Base-by-base conservation (phyloP, 306 rosid species). In the Prunus kanzakura region DNA sequence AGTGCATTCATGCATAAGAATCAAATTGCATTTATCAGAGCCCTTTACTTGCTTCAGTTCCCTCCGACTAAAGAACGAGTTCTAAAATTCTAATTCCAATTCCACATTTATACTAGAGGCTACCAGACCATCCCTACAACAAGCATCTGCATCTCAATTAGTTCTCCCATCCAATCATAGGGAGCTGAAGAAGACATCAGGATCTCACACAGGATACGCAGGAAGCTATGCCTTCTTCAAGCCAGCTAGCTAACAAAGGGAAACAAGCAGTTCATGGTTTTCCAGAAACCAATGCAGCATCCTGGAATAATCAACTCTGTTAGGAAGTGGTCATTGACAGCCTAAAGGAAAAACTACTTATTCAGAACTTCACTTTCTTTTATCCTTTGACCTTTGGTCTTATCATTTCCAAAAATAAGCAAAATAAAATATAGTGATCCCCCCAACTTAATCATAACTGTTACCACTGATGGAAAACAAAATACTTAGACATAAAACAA, bases 241-340 rank as follows among this genome's bases (percentile, higher is more conserved):
- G 22, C 61, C 73, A 67, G 50, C 50, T 51, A 25, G 50, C 50
- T 43, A 38, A 67, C 57, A 50, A 73, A 43, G 38, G 65, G 72
- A 72, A 50, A 52, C 25, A 58, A 23, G 64, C 6, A 62, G 16
- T 66, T 58, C 56, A 29, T 23, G 38, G 70, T 50, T 74, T 67
- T 73, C 68, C 75, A 71, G 58, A 55, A 57, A 71, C 58, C 64
- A 51, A 77, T 46, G 56, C 75, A 45, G 69, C 60, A 55, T 74
- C 81, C 86, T 84, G 84, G 78, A 55, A 64, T 71, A 35, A 78
- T 74, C 64, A 62, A 55, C 46, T 41, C 7, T 4, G 47, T 74
- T 56, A 87, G 75, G 75, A 79, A 65, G 14, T 69, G 61, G 22
- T 62, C 29, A 80, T 43, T 64, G 50, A 64, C 25, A 71, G 58